Evolutionary conservation across 306 rosid genomes (phyloP).

Genomic region (Urtica urens): DNA sequence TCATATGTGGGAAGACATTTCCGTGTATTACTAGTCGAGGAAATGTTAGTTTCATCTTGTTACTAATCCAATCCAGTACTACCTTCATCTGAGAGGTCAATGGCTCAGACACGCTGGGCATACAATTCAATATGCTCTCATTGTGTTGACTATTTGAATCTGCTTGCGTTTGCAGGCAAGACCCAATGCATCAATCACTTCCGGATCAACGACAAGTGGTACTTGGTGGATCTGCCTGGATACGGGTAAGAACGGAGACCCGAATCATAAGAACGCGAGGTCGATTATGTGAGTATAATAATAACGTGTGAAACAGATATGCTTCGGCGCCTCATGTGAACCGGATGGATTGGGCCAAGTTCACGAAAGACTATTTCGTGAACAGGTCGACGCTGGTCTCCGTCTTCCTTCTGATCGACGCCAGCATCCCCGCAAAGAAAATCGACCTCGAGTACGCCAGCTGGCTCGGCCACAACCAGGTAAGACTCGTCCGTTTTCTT

Average conservation of each 20-base stretch:
- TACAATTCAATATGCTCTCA: too few species aligned
- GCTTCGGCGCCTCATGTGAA: slow-evolving; percentile 93
- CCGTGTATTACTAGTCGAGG: too few species aligned
- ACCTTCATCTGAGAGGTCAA: too few species aligned
- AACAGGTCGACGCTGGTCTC: slow-evolving; percentile 76
- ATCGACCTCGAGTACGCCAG: slow-evolving; percentile 90
- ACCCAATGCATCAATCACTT: slow-evolving; percentile 97
- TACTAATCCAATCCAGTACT: too few species aligned
- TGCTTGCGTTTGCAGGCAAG: slow-evolving; percentile 40
- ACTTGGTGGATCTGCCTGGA: slow-evolving; percentile 95
- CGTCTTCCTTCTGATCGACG: slow-evolving; percentile 93
- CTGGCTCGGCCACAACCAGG: slow-evolving; percentile 98
- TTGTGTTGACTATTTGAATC: neutral
- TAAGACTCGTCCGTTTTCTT: neutral
- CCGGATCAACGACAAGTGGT: slow-evolving; percentile 86
- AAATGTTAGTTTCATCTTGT: too few species aligned
- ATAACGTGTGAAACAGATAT: slow-evolving; percentile 39
- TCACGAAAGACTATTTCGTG: slow-evolving; percentile 86
- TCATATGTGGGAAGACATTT: too few species aligned
- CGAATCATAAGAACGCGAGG: neutral
- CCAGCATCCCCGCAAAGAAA: slow-evolving; percentile 84
- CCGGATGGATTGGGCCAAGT: slow-evolving; percentile 76
- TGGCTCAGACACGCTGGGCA: too few species aligned
- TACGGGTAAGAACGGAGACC: slow-evolving; percentile 56
- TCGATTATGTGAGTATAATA: too few species aligned